These are phyloP conservation scores for Cordyceps tenuipes DNA, from an alignment of 2,329 filamentous ascomycete genomes.

Conservation along the genomic window DNA sequence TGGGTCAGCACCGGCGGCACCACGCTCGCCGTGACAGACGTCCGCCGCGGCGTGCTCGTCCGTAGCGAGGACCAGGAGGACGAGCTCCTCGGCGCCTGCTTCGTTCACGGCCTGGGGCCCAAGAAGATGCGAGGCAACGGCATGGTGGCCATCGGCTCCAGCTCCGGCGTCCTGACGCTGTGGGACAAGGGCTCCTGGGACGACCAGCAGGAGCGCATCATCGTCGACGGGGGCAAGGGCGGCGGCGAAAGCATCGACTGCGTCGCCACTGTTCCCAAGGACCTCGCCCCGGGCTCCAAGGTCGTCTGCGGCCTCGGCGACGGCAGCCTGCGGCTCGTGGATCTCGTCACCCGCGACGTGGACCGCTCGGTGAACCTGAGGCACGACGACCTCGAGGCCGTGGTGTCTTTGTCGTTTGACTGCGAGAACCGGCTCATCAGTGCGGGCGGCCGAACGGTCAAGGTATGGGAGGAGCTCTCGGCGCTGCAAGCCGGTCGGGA, in stretches of 20 bases:
- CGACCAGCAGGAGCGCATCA: slow-evolving; percentile 84
- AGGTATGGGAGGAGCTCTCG: slow-evolving; percentile 85
- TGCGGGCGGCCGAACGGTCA: slow-evolving; percentile 76
- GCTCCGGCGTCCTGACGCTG: slow-evolving; percentile 74
- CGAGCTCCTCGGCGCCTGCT: slow-evolving; percentile 73
- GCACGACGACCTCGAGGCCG: slow-evolving; percentile 83
- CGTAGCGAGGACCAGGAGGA: slow-evolving; percentile 93
- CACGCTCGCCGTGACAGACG: slow-evolving; percentile 81
- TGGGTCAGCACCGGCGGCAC: slow-evolving; percentile 91
- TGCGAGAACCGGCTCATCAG: slow-evolving; percentile 79
- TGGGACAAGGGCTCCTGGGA: slow-evolving; percentile 96
- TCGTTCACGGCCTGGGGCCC: slow-evolving; percentile 68
- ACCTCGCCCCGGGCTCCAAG: slow-evolving; percentile 61
- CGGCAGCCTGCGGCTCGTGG: slow-evolving; percentile 68
- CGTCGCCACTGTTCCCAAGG: slow-evolving; percentile 63
- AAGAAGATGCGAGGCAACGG: slow-evolving; percentile 60
- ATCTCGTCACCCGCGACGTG: slow-evolving; percentile 66
- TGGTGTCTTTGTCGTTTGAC: slow-evolving; percentile 77
- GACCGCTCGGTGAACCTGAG: slow-evolving; percentile 49
- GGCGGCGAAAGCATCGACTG: slow-evolving; percentile 75
- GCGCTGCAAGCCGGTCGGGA: slow-evolving; percentile 39
- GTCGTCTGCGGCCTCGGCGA: slow-evolving; percentile 76
- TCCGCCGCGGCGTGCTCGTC: slow-evolving; percentile 76
- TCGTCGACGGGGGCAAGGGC: slow-evolving; percentile 54
- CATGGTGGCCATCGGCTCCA: slow-evolving; percentile 66